Conservation (phyloP, 1,284 basidiomycete species). For the Tremellales sp. region DNA sequence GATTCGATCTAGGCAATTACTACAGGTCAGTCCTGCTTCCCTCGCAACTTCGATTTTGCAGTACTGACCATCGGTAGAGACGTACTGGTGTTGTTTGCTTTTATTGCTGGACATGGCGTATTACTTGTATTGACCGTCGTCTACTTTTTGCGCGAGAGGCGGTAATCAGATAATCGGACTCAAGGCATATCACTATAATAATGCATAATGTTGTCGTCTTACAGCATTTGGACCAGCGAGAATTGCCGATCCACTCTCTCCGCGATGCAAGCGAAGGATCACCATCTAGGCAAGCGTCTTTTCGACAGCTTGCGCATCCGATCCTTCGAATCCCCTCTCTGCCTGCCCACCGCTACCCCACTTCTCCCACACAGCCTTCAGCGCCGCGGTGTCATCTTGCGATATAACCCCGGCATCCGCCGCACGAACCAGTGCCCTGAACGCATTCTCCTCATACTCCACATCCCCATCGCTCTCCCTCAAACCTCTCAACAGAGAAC, state of each 20-base stretch:
- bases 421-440: slow-evolving; percentile 55
- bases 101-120: slow-evolving; percentile 68
- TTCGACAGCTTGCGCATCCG: slow-evolving; percentile 25
- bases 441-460: slow-evolving; percentile 76
- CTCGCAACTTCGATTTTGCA: background rate
- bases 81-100: slow-evolving; percentile 77
- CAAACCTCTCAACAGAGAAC: slow-evolving; percentile 24
- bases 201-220: background rate
- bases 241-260: too few species aligned
- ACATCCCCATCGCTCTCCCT: slow-evolving; percentile 61
- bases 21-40: slow-evolving; percentile 54
- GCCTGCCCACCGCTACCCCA: slow-evolving; percentile 30
- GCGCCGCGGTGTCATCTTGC: slow-evolving; percentile 35
- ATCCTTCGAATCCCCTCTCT: slow-evolving; percentile 36
- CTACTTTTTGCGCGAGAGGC: slow-evolving; percentile 66
- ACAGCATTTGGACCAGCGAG: too few species aligned
- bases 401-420: slow-evolving; percentile 37
- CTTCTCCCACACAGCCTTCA: slow-evolving; percentile 31
- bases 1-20: slow-evolving; percentile 69
- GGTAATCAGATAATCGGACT: slow-evolving; percentile 40
- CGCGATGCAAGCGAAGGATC: too few species aligned
- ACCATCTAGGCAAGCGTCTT: slow-evolving; percentile 7
- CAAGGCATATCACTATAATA: background rate
- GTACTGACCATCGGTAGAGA: slow-evolving; percentile 50
- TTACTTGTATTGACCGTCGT: slow-evolving; percentile 68